Conservation (phyloP, 805 yeast species). For the Yamadazyma endophytica region DNA sequence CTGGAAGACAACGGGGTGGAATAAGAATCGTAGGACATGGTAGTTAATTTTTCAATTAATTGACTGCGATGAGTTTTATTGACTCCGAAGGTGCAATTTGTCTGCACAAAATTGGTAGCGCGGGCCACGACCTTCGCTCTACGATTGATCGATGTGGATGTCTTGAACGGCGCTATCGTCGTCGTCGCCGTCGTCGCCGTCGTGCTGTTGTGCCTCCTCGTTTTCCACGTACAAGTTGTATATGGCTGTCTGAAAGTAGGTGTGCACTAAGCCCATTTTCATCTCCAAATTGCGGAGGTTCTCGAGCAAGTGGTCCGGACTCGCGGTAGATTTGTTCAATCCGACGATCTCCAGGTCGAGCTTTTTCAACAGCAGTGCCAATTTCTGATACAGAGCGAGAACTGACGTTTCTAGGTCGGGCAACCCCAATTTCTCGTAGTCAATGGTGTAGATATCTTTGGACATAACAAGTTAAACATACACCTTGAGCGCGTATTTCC, state of each 20-base stretch:
- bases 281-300: conserved; percentile 58
- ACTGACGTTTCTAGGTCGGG: conserved; percentile 30
- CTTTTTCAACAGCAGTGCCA: conserved; percentile 28
- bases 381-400: conserved; percentile 32
- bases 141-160: too few relatives aligned
- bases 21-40: conserved; percentile 63
- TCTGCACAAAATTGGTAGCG: too few relatives aligned
- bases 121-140: too few relatives aligned
- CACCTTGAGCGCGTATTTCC: conserved; percentile 1
- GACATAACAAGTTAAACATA: conserved; percentile 1
- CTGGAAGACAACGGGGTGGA: conserved; percentile 92
- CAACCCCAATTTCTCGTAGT: conserved; percentile 17
- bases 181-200: too few relatives aligned
- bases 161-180: too few relatives aligned
- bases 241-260: conserved; percentile 66
- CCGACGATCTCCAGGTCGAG: conserved; percentile 29
- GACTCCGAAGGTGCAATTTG: conserved; percentile 4
- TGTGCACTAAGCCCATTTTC: conserved; percentile 60
- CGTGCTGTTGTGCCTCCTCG: too few relatives aligned
- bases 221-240: conserved; percentile 58
- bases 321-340: conserved; percentile 16
- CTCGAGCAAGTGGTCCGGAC: conserved; percentile 33
- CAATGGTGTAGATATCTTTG: conserved; percentile 15
- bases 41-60: background rate
- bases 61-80: background rate